Base-by-base conservation (phyloP, 768 basidiomycete species). In the Kwoniella bestiolae region DNA sequence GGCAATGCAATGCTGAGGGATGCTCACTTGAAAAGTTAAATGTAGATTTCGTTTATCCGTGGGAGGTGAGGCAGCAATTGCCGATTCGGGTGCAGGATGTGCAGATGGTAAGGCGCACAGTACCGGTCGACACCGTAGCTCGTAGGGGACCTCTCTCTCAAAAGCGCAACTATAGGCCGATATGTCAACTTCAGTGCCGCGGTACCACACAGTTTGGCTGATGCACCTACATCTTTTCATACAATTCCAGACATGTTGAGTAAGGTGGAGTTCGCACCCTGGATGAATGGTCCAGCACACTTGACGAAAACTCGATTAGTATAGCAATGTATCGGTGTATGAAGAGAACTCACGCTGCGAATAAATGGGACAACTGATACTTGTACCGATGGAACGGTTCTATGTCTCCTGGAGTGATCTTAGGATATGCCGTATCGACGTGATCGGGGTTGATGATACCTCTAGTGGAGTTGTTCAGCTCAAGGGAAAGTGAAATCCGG, bases 61-160 rank as follows among this genome's bases (percentile, higher is more conserved):
- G 12, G n/a, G 41, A 12, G 68, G 65, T 21, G 23, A 38, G 3
- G 46, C 49, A 28, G 16, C 23, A 4, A 23, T 31, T 5, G 66
- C 70, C 25, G 29, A 21, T 23, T 57, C 46, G 7, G 59, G 31
- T 12, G 60, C 67, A 5, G 65, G 60, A 56, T 66, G 67, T 9
- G 52, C 25, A 11, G 68, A 69, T 14, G 71, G 60, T 21, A 67
- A 35, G 5, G 62, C 59, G 3, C 16, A 21, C 4, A 69, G 38
- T 4, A 46, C 68, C 5, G 65, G 5, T 9, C 68, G 68, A 68
- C 71, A 69, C 45, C 68, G 65, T 7, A 63, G 29, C 3, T 67
- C 56, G 35, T 25, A 69, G 11, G 68, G 68, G 1, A 69, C 31
- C 2, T 46, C 7, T 14, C 47, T 9, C 34, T 69, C 71, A 34